Evolutionary conservation across 2,329 filamentous ascomycete species (phyloP).

Genomic region (Sporothrix brunneoviolacea): DNA sequence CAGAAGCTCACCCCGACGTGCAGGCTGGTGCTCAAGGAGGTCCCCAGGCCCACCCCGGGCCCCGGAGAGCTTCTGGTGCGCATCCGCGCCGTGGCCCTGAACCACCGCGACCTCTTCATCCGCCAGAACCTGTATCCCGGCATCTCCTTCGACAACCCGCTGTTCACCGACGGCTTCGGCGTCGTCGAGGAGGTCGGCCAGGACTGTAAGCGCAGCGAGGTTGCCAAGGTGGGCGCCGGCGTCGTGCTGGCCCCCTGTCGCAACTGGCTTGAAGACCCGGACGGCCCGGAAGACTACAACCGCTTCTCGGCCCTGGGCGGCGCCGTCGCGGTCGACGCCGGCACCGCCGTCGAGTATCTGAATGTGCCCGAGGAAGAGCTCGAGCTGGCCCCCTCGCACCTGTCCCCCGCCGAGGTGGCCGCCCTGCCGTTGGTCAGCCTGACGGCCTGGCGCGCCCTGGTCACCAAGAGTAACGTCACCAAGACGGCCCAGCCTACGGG

Average conservation of each 20-base stretch:
- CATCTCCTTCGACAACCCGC: constrained; percentile 68
- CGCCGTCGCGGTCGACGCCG: constrained; percentile 56
- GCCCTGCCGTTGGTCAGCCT: constrained; percentile 79
- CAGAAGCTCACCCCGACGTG: too few relatives aligned
- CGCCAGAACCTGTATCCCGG: constrained; percentile 86
- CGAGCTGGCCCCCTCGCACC: constrained; percentile 66
- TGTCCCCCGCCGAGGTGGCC: constrained; percentile 68
- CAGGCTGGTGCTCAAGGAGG: constrained; percentile 53
- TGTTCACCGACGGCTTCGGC: constrained; percentile 79
- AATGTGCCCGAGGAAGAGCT: constrained; percentile 64
- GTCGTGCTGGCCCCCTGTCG: constrained; percentile 73
- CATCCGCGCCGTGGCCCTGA: constrained; percentile 74
- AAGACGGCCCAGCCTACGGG: constrained; percentile 21
- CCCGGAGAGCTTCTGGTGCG: constrained; percentile 66
- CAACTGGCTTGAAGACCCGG: constrained; percentile 66
- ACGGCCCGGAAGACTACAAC: constrained; percentile 61
- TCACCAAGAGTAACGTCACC: constrained; percentile 66
- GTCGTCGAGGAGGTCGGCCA: constrained; percentile 60
- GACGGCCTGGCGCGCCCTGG: constrained; percentile 80
- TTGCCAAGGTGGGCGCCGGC: constrained; percentile 50
- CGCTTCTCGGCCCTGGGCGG: constrained; percentile 63
- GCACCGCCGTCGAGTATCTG: constrained; percentile 69
- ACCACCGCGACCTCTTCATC: constrained; percentile 93
- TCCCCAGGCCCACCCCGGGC: constrained; percentile 57
- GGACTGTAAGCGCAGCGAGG: constrained; percentile 28